Base-by-base conservation (phyloP, 2,329 filamentous ascomycete genomes). In the Thermoascus crustaceus region DNA sequence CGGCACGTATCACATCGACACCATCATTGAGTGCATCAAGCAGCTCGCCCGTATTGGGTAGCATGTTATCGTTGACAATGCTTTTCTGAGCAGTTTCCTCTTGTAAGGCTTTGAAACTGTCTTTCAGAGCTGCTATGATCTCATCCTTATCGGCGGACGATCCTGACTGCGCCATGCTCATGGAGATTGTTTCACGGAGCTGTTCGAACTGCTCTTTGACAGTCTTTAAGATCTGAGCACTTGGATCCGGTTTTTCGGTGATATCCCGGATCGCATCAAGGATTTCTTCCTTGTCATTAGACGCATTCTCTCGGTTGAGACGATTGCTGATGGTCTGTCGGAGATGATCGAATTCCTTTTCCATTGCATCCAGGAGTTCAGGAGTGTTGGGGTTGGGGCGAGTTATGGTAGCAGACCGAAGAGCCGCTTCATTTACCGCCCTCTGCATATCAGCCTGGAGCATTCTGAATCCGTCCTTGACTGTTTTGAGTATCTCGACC, bases 301-400 rank as follows among this genome's bases (percentile, higher is more conserved):
- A 58, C n/a, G 68, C 63, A 31, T 73, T 69, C n/a, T 63, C 71
- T 6, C 77, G 77, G 5, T 83, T 67, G 45, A 85, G 69, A 1
- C 79, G 74, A 6, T 73, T 77, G 54, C 86, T 83, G 32, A 94
- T 75, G 0, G 82, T 75, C 11, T 87, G 81, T 17, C 85, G 80
- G 5, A 94, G 72, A 35, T 85, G 80, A 43, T 91, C 85, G 32
- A 94, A 82, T 52, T 93, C 85, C 25, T 78, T 77, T 54, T 82
- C 83, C 57, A 94, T 79, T 33, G 85, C 76, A 40, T 85, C 80
- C 24, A 80, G 71, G n/a, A 85, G 68, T 25, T 74, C 72, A 1
- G 75, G 69, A n/a, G 85, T 73, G 42, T 86, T 80, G 1, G 78
- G 55, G 7, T 53, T 55, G 9, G 49, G 51, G 7, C 48, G 49